Evolutionary conservation across 176 grass and related monocot species (phyloP), one percentile per base, ranked within the genome.

Genomic region (Puya raimondii): DNA sequence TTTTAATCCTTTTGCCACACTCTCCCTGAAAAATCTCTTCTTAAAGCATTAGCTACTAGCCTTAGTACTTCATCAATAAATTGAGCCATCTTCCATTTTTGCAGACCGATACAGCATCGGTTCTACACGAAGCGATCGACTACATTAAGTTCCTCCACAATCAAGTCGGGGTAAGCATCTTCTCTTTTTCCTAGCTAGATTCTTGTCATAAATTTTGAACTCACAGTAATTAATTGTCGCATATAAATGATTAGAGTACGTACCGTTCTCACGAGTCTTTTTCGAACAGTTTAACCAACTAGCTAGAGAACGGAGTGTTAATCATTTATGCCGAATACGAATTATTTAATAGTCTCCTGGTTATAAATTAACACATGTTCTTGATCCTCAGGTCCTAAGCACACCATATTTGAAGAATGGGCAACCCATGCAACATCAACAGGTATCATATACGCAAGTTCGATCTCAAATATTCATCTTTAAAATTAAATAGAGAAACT

Each of bases 81-180:
- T 13, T 51, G 50, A 83, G 65, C 23, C 33, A 12, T 78, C 61
- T 72, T 63, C 61, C 8, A 65, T 16, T 59, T 65, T 64, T 33
- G 54, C 56, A 96, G 88, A 96, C 93, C 47, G 88, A 96, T 66
- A 96, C 92, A 4, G 92, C 92, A 83, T 96, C 93, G 3, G 93
- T 96, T 87, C 93, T 96, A 68, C 93, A 96, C 67, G 93, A 96
- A 74, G 86, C 93, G n/a, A 92, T 85, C 51, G 81, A 89, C 59
- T 96, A 87, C 81, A 96, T 96, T 72, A 96, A 81, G 67, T 90
- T 92, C 72, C 80, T 96, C 65, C 93, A 96, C 7, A 74, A 85
- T 67, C 93, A 96, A 96, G 86, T 96, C 48, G 73, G 69, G 17
- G 93, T 96, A 78, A 89, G 93, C 72, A 79, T 53, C 50, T 63